Evolutionary conservation across 2,329 filamentous ascomycete species (phyloP), one percentile per base, ranked within the genome.

Genomic region (Aspergillus sp.): DNA sequence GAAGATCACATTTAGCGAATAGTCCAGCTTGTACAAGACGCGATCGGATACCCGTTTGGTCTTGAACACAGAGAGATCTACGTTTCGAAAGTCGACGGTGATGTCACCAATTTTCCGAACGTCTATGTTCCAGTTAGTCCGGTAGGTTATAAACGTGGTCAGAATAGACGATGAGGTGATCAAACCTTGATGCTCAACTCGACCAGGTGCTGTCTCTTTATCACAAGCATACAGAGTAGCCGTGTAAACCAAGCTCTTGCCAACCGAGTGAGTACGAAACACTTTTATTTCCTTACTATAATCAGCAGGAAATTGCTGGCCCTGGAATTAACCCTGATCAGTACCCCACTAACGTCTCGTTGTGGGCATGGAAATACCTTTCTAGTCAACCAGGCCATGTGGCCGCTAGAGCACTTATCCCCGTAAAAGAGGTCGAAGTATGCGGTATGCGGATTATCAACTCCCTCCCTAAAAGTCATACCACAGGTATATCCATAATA

Each of bases 51-150:
- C 38, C 5, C 31, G 4, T 23, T 54, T 61, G 1, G 17, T 17
- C 11, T 46, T 1, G 19, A 58, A 61, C 4, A 1, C 13, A 0
- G 23, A 34, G 9, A 54, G 3, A 45, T 58, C 45, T 7, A 47
- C 28, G 3, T 45, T 34, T 3, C 41, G 22, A 4, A 61, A 43
- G 46, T 57, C 19, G 11, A 48, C 19, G 2, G n/a, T 13, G 11
- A 61, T 61, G 17, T 48, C n/a, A 4, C 59, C 59, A 3, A 58
- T 43, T 4, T 30, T 19, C 4, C 38, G 41, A 19, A 54, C 43
- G 4, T n/a, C 59, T 61, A 19, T 56, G 8, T 8, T 13, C 4
- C 25, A 23, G 17, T 9, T 23, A 50, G 2, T 6, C 4, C 46
- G 23, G 46, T 13, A 9, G n/a, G 23, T 8, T 2, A 7, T 13